These are phyloP conservation scores for Parasitella parasitica DNA, from an alignment of 371 early-diverging fungal species.

Conservation along the genomic window DNA sequence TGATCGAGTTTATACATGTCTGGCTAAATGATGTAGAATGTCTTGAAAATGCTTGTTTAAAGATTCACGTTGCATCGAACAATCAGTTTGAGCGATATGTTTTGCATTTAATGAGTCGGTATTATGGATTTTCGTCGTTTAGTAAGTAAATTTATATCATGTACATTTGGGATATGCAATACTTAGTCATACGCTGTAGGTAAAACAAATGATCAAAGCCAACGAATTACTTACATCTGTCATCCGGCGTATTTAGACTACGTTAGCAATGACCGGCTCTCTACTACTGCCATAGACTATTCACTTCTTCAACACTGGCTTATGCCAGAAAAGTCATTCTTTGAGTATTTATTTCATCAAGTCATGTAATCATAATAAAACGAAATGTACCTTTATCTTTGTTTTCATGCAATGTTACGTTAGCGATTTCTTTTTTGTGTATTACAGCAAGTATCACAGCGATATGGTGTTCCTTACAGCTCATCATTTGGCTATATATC, in stretches of 20 bases:
- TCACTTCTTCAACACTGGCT: conserved; percentile 5
- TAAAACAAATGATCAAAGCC: conserved; percentile 18
- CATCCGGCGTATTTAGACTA: conserved; percentile 24
- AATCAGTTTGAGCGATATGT: conserved; percentile 31
- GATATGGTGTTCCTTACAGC: neutral
- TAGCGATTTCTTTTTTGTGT: neutral
- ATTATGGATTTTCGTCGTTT: conserved; percentile 30
- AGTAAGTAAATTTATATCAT: conserved; percentile 16
- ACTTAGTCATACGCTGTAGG: neutral
- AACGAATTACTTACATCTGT: conserved; percentile 27
- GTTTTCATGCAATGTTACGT: neutral
- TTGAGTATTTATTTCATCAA: conserved; percentile 28
- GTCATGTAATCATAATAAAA: neutral
- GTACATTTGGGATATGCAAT: neutral
- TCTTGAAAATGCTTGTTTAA: conserved; percentile 9
- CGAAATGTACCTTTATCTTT: neutral
- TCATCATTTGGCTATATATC: neutral
- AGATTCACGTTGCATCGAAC: conserved; percentile 25
- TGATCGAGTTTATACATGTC: conserved; percentile 21
- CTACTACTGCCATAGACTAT: conserved; percentile 5
- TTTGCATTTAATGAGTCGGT: conserved; percentile 31
- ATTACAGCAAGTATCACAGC: neutral
- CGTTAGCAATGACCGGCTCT: conserved; percentile 15
- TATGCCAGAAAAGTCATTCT: conserved; percentile 29
- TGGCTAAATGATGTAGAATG: conserved; percentile 10